phyloP scores from a whole-genome alignment of 2,329 filamentous ascomycete species.

The Phialophora macrospora region DNA sequence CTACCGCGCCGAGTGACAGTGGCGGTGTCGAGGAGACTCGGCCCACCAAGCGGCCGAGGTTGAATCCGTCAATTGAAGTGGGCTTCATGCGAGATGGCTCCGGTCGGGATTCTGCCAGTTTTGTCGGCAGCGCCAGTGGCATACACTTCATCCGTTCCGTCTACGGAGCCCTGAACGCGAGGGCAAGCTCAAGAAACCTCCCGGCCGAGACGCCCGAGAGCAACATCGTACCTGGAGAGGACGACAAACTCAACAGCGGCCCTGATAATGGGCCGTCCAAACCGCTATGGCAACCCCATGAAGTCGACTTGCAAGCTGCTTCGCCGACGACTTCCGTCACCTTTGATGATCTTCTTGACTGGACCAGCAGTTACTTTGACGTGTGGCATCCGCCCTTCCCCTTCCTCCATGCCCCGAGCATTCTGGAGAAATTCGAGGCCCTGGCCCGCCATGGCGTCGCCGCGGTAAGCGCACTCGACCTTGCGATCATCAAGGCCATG shows the following conservation, averaged over 20 bases:
- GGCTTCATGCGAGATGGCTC: constrained; percentile 59
- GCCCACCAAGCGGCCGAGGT: constrained; percentile 3
- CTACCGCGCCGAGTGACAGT: background rate
- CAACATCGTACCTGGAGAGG: constrained; percentile 62
- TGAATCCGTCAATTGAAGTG: constrained; percentile 43
- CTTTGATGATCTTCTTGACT: constrained; percentile 58
- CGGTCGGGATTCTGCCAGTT: constrained; percentile 56
- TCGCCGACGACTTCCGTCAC: constrained; percentile 30
- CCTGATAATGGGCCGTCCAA: constrained; percentile 20
- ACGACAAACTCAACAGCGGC: constrained; percentile 52
- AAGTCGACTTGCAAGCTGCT: constrained; percentile 40
- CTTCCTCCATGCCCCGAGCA: constrained; percentile 59
- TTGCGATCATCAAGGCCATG: constrained; percentile 56
- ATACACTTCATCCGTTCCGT: constrained; percentile 65
- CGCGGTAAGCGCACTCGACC: constrained; percentile 45
- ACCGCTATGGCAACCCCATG: constrained; percentile 47
- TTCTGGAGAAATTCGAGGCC: constrained; percentile 57
- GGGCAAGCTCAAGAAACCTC: constrained; percentile 39
- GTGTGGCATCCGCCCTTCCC: constrained; percentile 64
- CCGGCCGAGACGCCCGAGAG: constrained; percentile 43
- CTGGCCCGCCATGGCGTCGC: constrained; percentile 45
- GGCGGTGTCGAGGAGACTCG: background rate
- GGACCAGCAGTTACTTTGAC: constrained; percentile 61
- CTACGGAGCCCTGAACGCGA: constrained; percentile 53
- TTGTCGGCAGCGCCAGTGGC: constrained; percentile 63